phyloP scores from a whole-genome alignment of 78 protist species.

The Isochrysis galbana region DNA sequence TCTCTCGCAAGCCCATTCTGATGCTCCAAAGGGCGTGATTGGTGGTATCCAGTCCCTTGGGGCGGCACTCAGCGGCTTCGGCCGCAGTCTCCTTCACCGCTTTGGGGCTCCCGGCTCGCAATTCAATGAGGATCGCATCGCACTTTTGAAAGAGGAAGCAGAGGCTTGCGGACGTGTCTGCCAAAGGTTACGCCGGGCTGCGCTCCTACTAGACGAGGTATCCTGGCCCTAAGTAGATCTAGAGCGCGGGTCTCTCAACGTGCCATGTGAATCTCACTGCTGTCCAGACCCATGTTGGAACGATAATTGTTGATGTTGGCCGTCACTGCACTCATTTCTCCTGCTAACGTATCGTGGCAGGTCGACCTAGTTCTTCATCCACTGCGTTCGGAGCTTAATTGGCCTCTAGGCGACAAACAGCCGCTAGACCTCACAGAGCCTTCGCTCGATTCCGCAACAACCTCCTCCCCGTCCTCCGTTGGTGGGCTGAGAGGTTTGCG shows the following conservation, averaged over 20 bases:
- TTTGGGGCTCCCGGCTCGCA: not conserved
- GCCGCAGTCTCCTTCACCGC: not conserved
- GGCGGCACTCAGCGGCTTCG: not conserved
- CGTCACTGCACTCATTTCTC: too few species aligned
- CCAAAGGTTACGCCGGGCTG: not conserved
- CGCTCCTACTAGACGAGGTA: not conserved
- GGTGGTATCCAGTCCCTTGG: not conserved
- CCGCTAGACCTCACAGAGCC: constrained; percentile 34
- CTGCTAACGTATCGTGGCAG: too few species aligned
- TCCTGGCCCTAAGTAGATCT: too few species aligned
- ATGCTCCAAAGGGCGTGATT: not conserved
- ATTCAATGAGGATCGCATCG: not conserved
- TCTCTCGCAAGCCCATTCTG: not conserved
- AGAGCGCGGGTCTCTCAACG: too few species aligned
- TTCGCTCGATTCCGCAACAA: not conserved
- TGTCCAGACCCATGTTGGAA: too few species aligned
- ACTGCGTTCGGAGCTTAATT: constrained; percentile 60
- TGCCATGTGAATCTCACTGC: too few species aligned
- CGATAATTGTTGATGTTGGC: too few species aligned
- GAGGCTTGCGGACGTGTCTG: not conserved
- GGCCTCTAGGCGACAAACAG: constrained; percentile 39
- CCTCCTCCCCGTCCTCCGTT: not conserved
- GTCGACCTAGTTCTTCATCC: constrained; percentile 64
- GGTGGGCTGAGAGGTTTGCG: constrained; percentile 2
- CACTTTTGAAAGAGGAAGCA: not conserved